Base-by-base conservation (phyloP, 2,329 filamentous ascomycete species). In the Malbranchea cinnamomea region DNA sequence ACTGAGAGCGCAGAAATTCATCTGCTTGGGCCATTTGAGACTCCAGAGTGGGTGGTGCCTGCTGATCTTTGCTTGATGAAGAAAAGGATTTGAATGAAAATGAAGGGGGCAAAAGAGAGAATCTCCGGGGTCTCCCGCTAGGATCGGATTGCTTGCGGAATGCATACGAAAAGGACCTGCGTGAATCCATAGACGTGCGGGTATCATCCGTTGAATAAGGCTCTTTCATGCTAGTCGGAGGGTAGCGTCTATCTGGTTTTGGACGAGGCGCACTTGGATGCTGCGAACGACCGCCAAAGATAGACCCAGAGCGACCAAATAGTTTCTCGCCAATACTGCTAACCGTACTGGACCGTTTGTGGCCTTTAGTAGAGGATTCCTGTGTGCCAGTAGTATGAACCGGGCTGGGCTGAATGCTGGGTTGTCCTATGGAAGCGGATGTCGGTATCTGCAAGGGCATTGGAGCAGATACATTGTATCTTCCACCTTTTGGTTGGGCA, bases 301-400 rank as follows among this genome's bases (percentile, higher is more conserved):
- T 65, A 6, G 82, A 89, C 9, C 78, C 79, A 41, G 75, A 82
- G 37, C 85, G 75, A 23, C 83, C 81, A 54, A 93, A 80, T 20
- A 93, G 62, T 56, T 80, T 89, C 44, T 81, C 82, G 31, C 81
- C 74, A 34, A 94, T 71, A 54, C 71, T 83, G 48, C 73, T 83
- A 60, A 81, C 81, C 40, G 79, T 79, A 58, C 71, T 76, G 15
- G 76, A 81, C 48, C 74, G 63, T 51, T 73, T 75, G 57, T 82
- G 79, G 19, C 55, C 52, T 37, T 57, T 52, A 29, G 60, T 52
- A 6, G 58, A 50, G 15, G 43, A 35, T 22, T 57, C 59, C 37
- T 59, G 55, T 13, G 62, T 59, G 30, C 68, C 65, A 18, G 71
- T 67, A 19, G 61, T 55, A 31, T 68, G 63, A 63, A n/a, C n/a